Percentiles rank a stretch among this genome's conserved stretches.
These are phyloP conservation scores for Phytopythium helicoides DNA, from an alignment of 352 stramenopile species.

Conservation along the genomic window DNA sequence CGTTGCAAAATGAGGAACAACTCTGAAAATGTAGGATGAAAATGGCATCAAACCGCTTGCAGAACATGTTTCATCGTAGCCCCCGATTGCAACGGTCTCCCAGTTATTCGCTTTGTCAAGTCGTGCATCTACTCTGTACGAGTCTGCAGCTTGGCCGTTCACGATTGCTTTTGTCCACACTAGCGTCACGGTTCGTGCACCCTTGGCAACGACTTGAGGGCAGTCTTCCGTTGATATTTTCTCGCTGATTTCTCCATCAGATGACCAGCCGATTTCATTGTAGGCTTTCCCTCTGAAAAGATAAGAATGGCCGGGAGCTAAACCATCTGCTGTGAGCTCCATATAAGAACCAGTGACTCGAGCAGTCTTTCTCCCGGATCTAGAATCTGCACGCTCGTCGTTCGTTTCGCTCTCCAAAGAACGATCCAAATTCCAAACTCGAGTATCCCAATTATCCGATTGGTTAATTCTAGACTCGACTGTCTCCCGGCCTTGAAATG, in stretches of 20 bases:
- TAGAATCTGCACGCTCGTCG: not conserved
- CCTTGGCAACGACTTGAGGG: slow-evolving; percentile 32
- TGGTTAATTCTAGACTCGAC: no score
- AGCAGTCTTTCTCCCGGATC: no score
- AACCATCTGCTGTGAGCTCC: slow-evolving; percentile 25
- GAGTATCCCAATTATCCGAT: slow-evolving; percentile 3
- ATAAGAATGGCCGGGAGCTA: slow-evolving; percentile 45
- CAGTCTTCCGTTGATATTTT: slow-evolving; percentile 55
- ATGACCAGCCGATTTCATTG: slow-evolving; percentile 51
- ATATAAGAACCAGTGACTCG: slow-evolving; percentile 15
- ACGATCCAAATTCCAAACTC: slow-evolving; percentile 1
- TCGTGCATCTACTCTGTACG: slow-evolving; percentile 40
- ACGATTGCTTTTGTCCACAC: slow-evolving; percentile 57
- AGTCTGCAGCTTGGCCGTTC: slow-evolving; percentile 36
- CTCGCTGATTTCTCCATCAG: slow-evolving; percentile 42
- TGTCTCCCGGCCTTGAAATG: slow-evolving; percentile 2
- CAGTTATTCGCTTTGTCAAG: slow-evolving; percentile 37
- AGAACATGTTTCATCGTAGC: slow-evolving; percentile 19
- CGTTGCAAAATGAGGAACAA: slow-evolving; percentile 41
- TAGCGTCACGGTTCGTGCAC: slow-evolving; percentile 28
- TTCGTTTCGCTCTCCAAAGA: not conserved
- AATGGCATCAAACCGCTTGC: slow-evolving; percentile 32
- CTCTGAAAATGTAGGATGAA: slow-evolving; percentile 45
- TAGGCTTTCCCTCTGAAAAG: slow-evolving; percentile 43
- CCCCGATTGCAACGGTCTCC: slow-evolving; percentile 15